Evolutionary conservation across 495 filamentous ascomycete species (phyloP).

Genomic region (Neurospora sp.): DNA sequence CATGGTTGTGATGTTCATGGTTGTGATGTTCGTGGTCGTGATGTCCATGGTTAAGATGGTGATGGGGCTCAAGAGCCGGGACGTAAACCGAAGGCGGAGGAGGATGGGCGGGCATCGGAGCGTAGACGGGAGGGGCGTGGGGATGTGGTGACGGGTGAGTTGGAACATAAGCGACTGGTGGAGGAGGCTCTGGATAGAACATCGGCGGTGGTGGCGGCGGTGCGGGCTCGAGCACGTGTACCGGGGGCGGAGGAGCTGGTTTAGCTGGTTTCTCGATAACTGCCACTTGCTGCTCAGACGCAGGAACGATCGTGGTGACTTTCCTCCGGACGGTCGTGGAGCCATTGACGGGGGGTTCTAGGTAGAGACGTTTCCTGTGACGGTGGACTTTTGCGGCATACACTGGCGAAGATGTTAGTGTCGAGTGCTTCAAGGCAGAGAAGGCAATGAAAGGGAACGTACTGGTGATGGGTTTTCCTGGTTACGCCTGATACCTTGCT

Average conservation of each 20-base stretch:
- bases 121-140: background rate
- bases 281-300: constrained; percentile 1
- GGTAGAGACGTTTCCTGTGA: constrained; percentile 36
- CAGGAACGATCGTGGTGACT: constrained; percentile 34
- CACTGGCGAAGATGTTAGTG: constrained; percentile 9
- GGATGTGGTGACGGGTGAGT: background rate
- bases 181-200: background rate
- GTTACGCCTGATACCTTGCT: background rate
- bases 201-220: background rate
- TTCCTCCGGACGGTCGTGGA: constrained; percentile 27
- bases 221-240: background rate
- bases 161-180: background rate
- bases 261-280: background rate
- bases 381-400: constrained; percentile 6
- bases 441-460: background rate
- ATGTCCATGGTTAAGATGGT: constrained; percentile 17
- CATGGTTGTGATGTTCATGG: constrained; percentile 2
- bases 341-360: constrained; percentile 31
- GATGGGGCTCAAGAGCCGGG: constrained; percentile 7
- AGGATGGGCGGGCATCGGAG: background rate
- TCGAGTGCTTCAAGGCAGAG: background rate
- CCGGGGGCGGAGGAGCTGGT: background rate
- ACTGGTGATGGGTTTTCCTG: background rate
- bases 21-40: constrained; percentile 2
- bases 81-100: constrained; percentile 17